Evolutionary conservation across 129 eudicot species (phyloP), one percentile per base, ranked within the genome.

Genomic region (Erigeron canadensis): DNA sequence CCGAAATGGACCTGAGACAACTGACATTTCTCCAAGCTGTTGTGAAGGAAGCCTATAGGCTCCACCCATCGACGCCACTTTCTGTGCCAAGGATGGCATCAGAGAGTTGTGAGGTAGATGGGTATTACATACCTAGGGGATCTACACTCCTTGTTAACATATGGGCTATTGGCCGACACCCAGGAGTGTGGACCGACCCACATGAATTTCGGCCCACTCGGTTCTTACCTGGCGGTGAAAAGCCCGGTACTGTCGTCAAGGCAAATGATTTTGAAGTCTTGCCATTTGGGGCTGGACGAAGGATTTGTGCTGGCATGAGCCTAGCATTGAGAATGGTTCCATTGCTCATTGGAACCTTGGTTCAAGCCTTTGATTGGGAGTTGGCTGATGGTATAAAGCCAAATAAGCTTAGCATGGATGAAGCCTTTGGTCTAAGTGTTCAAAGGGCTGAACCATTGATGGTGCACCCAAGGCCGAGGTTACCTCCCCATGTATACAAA

Each of bases 131-230:
- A 42, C 94, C 94, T 0, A 81, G 88, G 47, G 88, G 88, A 21
- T 70, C 97, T 6, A 91, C 91, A 0, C 87, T 91, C n/a, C 81
- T 91, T 8, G 91, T 86, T 23, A 88, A 88, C 17, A 88, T 91
- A 4, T 91, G 97, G 97, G 97, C 97, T 83, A 91, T 91, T 38
- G 90, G 91, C 2, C 88, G 97, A 0, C 96, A 91, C 74, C 94
- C 96, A 5, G 63, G 82, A 6, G 61, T 42, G 18, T 91, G 97
- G 97, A 34, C 77, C 23, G 76, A 86, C n/a, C 97, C 97, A 0
- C 77, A 86, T 5, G 84, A 80, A 40, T 91, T 91, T 45, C 63
- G 74, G 34, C 97, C 96, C 28, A 75, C 72, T 34, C 76, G 97
- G 16, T 91, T 91, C 64, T 63, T 86, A 11, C 58, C 77, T 0